Conservation (phyloP, 1,139 yeast species). For the Candida glucosophila region DNA sequence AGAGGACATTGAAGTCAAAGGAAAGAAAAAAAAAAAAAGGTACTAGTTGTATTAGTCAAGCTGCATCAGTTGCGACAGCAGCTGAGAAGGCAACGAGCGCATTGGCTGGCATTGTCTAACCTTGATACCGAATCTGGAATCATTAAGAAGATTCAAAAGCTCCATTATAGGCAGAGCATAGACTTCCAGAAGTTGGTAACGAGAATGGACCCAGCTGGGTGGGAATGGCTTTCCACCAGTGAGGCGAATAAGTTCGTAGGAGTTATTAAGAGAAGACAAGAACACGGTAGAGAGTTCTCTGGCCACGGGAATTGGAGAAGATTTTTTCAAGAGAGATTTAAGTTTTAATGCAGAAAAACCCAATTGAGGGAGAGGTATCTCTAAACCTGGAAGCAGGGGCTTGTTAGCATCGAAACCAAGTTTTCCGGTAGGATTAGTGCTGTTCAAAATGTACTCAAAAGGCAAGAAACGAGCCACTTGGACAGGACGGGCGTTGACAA, state of each 20-base stretch:
- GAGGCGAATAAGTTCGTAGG: conserved; percentile 56
- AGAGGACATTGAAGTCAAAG: no score
- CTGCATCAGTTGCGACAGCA: conserved; percentile 12
- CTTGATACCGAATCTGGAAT: conserved; percentile 57
- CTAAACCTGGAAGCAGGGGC: conserved; percentile 65
- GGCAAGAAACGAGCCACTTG: conserved; percentile 66
- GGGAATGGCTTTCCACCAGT: conserved; percentile 70
- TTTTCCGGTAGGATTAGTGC: conserved; percentile 56
- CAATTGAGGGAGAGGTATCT: conserved; percentile 62
- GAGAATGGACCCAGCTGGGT: conserved; percentile 85
- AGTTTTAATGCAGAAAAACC: conserved; percentile 60
- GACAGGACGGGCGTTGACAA: conserved; percentile 69
- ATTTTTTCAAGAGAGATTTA: conserved; percentile 49
- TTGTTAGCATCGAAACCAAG: conserved; percentile 58
- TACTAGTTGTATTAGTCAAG: no score
- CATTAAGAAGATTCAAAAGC: conserved; percentile 51
- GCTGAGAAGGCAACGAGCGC: conserved; percentile 18
- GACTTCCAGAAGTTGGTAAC: conserved; percentile 42
- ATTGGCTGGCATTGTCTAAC: conserved; percentile 56
- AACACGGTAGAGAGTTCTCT: conserved; percentile 70
- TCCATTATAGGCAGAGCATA: conserved; percentile 43
- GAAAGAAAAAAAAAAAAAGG: no score
- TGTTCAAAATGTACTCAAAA: conserved; percentile 50
- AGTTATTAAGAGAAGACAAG: conserved; percentile 15
- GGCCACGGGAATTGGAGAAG: conserved; percentile 40